phyloP scores from a whole-genome alignment of 2,329 filamentous ascomycete species.

The Neurospora sp. region DNA sequence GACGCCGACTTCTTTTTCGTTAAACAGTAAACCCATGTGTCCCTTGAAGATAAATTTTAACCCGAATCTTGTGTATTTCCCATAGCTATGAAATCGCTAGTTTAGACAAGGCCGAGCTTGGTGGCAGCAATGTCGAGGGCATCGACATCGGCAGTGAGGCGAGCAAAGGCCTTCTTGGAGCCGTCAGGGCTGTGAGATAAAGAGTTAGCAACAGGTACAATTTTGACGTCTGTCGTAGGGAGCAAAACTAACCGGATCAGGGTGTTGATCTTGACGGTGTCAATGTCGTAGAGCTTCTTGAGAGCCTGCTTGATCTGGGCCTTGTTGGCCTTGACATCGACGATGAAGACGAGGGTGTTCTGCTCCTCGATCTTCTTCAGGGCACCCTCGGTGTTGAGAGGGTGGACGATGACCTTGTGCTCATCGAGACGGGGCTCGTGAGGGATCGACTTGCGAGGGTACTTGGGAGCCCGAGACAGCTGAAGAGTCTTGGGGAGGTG shows the following conservation, averaged over 20 bases:
- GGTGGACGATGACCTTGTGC: slow-evolving; percentile 96
- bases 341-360: slow-evolving; percentile 98
- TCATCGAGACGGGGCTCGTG: slow-evolving; percentile 87
- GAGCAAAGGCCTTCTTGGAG: slow-evolving; percentile 96
- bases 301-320: slow-evolving; percentile 96
- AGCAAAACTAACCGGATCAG: slow-evolving; percentile 67
- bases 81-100: slow-evolving; percentile 30
- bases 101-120: slow-evolving; percentile 96
- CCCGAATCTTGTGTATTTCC: slow-evolving; percentile 12
- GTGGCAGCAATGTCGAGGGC: slow-evolving; percentile 98
- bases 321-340: slow-evolving; percentile 98
- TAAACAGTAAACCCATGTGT: slow-evolving; percentile 15
- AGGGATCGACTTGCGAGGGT: slow-evolving; percentile 90
- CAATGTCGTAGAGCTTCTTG: slow-evolving; percentile 99
- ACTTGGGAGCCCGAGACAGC: slow-evolving; percentile 85
- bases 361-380: slow-evolving; percentile 99
- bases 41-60: slow-evolving; percentile 12
- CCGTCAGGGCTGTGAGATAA: slow-evolving; percentile 64
- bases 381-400: slow-evolving; percentile 97
- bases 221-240: too few species aligned
- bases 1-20: slow-evolving; percentile 19
- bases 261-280: slow-evolving; percentile 98
- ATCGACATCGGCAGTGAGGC: slow-evolving; percentile 92
- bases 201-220: slow-evolving; percentile 8
- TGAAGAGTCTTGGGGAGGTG: slow-evolving; percentile 94